These are phyloP conservation scores for Achaetomium macrosporum DNA, from an alignment of 2,329 filamentous ascomycete genomes.

Conservation along the genomic window DNA sequence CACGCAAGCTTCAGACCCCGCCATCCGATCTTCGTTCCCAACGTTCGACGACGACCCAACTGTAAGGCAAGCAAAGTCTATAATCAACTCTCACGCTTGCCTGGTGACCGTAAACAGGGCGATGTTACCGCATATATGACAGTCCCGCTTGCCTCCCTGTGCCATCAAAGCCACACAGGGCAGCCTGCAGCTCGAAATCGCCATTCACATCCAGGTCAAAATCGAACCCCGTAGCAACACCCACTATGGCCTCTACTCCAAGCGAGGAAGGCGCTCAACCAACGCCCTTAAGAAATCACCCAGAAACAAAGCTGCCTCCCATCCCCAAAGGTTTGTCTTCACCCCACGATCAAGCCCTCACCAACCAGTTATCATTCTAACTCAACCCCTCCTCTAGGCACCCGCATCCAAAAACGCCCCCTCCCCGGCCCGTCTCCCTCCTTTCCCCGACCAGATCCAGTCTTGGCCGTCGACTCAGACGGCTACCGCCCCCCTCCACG, in stretches of 20 bases:
- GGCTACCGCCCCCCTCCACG: constrained; percentile 21
- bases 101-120: too few relatives aligned
- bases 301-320: constrained; percentile 31
- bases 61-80: too few relatives aligned
- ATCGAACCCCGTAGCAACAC: not conserved
- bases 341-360: not conserved
- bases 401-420: constrained; percentile 45
- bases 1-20: not conserved
- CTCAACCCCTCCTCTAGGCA: constrained; percentile 32
- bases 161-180: too few relatives aligned
- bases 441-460: constrained; percentile 20
- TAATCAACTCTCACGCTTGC: too few relatives aligned
- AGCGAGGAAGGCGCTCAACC: not conserved
- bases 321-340: constrained; percentile 28
- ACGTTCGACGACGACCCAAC: too few relatives aligned
- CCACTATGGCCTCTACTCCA: constrained; percentile 9
- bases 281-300: constrained; percentile 18
- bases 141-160: too few relatives aligned
- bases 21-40: too few relatives aligned
- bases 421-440: constrained; percentile 16
- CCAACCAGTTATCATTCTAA: not conserved
- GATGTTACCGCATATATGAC: too few relatives aligned
- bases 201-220: not conserved
- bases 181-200: not conserved
- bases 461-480: constrained; percentile 15